Evolutionary conservation across 1,139 yeast species (phyloP), one percentile per base, ranked within the genome.

Genomic region (Geotrichum reessii): DNA sequence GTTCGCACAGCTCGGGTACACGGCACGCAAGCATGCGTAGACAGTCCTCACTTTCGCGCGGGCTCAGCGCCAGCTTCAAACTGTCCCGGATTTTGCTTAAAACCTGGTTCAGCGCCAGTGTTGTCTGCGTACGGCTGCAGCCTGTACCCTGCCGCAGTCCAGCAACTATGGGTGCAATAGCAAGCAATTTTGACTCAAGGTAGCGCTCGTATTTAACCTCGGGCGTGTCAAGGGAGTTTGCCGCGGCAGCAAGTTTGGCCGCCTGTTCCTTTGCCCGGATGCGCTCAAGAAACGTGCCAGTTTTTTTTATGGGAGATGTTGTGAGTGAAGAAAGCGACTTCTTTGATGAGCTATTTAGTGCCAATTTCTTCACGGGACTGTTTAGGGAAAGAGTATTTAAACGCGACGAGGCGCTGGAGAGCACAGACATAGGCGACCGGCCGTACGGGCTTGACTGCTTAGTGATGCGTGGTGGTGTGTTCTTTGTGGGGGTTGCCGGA

Each of bases 221-320:
- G 12, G 61, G 58, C 19, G 58, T 40, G 21, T 47, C 49, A 9
- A 24, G 31, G 3, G 47, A 46, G 31, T 55, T 48, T 42, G 49
- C 25, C 17, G 44, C 28, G 21, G 50, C 50, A 17, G 51, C 55
- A 22, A 47, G 48, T 33, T 63, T 61, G 12, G 59, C 61, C 1
- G 63, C 63, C 11, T 63, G 64, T 56, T 72, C 72, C 58, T 70
- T 71, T 52, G 72, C 73, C 11, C 68, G 64, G 50, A 71, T 68
- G 28, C 74, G 63, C 19, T 71, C 74, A 42, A 71, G 58, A 6
- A 72, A 58, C 9, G 70, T 53, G 6, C 68, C 69, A 6, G 54
- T 22, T 24, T 55, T 53, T 42, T 25, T 40, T 14, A 52, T 22
- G 24, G 53, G 19, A 7, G 46, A 33, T 3, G 50, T 24, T 19